A percentile compares a stretch with the other conserved stretches of the same genome.
phyloP scores from a whole-genome alignment of 495 filamentous ascomycete species.

The Bryoglossum gracile region DNA sequence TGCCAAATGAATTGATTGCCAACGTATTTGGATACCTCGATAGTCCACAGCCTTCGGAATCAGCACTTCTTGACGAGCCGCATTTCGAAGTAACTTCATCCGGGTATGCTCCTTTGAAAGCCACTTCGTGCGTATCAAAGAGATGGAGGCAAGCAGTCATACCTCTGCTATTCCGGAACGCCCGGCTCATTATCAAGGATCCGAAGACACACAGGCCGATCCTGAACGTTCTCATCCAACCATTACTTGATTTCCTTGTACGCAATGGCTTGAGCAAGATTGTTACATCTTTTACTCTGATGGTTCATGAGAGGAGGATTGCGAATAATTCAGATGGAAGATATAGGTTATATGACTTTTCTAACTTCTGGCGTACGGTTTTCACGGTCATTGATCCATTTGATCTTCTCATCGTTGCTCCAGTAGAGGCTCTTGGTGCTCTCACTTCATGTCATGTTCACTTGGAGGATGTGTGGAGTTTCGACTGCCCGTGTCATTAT shows the following conservation, averaged over 20 bases:
- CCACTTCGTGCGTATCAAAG: conserved; percentile 32
- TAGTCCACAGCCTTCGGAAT: conserved; percentile 30
- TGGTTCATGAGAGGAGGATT: conserved; percentile 8
- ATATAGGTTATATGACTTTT: conserved; percentile 14
- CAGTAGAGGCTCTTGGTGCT: conserved; percentile 31
- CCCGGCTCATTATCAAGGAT: conserved; percentile 14
- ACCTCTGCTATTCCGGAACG: conserved; percentile 37
- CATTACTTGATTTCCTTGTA: conserved; percentile 20
- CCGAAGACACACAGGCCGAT: conserved; percentile 6
- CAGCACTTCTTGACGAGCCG: conserved; percentile 35
- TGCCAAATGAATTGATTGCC: conserved; percentile 36
- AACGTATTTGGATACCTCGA: conserved; percentile 34
- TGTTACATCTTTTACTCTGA: conserved; percentile 15
- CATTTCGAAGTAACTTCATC: conserved; percentile 16
- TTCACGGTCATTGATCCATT: conserved; percentile 36
- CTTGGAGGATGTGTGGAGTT: conserved; percentile 33
- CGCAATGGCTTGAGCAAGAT: conserved; percentile 4
- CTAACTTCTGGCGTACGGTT: conserved; percentile 36
- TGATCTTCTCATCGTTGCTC: conserved; percentile 36
- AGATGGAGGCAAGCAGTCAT: conserved; percentile 33
- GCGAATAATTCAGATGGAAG: conserved; percentile 7
- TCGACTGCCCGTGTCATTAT: conserved; percentile 35
- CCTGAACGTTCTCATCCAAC: conserved; percentile 16
- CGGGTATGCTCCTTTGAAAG: conserved; percentile 29
- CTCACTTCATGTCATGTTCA: conserved; percentile 34